Evolutionary conservation across 164 flowering plant genomes (phyloP), one percentile per base, ranked within the genome.

Genomic region (Chimonanthus salicifolius): DNA sequence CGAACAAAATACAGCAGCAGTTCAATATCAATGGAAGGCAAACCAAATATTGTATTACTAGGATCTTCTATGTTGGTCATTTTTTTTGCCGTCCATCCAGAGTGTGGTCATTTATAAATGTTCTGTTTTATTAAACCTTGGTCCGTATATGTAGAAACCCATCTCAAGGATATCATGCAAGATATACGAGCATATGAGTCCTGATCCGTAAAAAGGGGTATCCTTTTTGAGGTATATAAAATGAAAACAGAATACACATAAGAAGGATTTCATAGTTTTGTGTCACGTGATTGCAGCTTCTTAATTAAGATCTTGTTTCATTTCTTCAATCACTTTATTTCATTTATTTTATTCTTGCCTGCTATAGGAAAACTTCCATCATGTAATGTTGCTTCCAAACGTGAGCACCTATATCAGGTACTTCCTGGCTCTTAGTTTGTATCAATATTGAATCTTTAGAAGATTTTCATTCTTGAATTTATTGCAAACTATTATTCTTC

Each of bases 341-440:
- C 20, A 18, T 51, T 71, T 71, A 33, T 33, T 33, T 33, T 33
- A 33, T 10, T 16, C 67, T 74, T 74, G 21, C 18, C 7, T 75
- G 45, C 69, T 58, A 58, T 73, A 93, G 99, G 79, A 84, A 83
- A 72, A 65, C 92, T 84, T 76, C 97, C 93, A 20, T 69, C 92
- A 4, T 91, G 96, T 80, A 82, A 84, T 74, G 99, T 88, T 62
- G 86, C 80, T 62, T 82, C 97, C 58, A 95, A 95, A 87, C 96
- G 98, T 8, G 88, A 85, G 44, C 97, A 93, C 74, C 88, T 95
- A 10, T 92, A 88, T 83, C 91, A 93, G 99, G 99, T 95, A 79
- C 64, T 13, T 67, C 6, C 18, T 9, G 3, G 33, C 54, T 72
- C 65, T 13, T n/a, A 46, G 45, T 13, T 67, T 54, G 15, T 54